Conservation (phyloP, 176 grass and related monocot species). For the Phoenix roebelenii region DNA sequence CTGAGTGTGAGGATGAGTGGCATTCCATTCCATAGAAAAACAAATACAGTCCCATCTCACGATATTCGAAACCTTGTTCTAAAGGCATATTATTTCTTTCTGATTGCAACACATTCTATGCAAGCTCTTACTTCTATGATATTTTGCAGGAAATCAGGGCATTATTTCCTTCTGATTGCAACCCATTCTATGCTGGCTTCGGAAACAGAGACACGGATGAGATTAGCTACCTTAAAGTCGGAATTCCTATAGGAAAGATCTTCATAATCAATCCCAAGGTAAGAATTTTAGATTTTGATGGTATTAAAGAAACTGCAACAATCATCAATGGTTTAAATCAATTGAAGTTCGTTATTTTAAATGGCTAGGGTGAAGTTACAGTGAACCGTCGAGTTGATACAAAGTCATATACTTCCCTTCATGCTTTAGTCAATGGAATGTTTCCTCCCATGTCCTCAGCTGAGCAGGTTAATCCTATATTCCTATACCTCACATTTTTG, state of each 20-base stretch:
- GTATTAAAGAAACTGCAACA: background rate
- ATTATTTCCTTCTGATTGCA: conserved; percentile 72
- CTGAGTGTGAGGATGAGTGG: too few species aligned
- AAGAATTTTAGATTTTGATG: background rate
- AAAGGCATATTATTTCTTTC: background rate
- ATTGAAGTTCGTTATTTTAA: background rate
- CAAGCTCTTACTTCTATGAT: conserved; percentile 6
- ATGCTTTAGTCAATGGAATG: conserved; percentile 85
- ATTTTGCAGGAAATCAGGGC: conserved; percentile 63
- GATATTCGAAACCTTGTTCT: background rate
- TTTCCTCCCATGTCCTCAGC: conserved; percentile 65
- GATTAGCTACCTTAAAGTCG: conserved; percentile 90
- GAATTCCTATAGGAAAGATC: conserved; percentile 90
- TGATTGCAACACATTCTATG: too few species aligned
- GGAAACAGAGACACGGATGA: conserved; percentile 95
- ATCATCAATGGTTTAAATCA: background rate
- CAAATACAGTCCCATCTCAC: too few species aligned
- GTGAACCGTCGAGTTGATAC: conserved; percentile 81
- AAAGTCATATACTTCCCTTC: conserved; percentile 78
- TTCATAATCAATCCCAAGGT: conserved; percentile 99
- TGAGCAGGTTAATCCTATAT: conserved; percentile 43
- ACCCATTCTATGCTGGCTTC: conserved; percentile 98
- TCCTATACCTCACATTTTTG: too few species aligned
- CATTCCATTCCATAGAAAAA: too few species aligned
- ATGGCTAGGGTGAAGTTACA: conserved; percentile 72